phyloP scores from a whole-genome alignment of 2,329 filamentous ascomycete genomes.

The Beauveria australis region DNA sequence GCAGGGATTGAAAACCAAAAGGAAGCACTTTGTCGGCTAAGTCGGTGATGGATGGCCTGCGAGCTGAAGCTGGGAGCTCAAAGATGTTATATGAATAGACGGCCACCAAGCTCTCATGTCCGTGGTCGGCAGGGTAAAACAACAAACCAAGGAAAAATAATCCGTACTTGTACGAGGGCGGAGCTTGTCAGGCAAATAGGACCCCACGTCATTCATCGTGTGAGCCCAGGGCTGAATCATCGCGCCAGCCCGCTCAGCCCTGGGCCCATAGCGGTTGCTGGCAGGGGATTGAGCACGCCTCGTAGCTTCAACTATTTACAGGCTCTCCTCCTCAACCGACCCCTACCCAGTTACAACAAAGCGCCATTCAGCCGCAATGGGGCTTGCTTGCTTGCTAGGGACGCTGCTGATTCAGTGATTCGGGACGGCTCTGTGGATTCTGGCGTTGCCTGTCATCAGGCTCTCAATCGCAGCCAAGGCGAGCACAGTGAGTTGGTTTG shows the following conservation, averaged over 20 bases:
- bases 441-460: neutral
- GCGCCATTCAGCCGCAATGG: constrained; percentile 9
- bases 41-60: neutral
- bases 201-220: constrained; percentile 1
- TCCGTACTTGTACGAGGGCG: neutral
- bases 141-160: neutral
- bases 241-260: neutral
- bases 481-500: neutral
- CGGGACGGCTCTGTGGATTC: neutral
- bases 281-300: neutral
- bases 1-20: neutral
- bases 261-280: neutral
- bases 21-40: neutral
- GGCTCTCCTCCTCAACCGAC: too few species aligned
- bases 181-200: neutral
- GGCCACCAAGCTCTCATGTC: neutral
- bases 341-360: neutral
- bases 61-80: neutral
- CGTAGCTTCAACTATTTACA: neutral
- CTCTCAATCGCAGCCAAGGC: neutral
- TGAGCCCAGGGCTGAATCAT: constrained; percentile 10
- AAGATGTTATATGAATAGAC: neutral
- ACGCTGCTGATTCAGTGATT: too few species aligned
- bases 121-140: neutral
- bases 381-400: neutral